Percentiles rank a stretch among this genome's conserved stretches.
Evolutionary conservation across 192 early-diverging fungal genomes (phyloP).

Genomic region (Mortierella antarctica): DNA sequence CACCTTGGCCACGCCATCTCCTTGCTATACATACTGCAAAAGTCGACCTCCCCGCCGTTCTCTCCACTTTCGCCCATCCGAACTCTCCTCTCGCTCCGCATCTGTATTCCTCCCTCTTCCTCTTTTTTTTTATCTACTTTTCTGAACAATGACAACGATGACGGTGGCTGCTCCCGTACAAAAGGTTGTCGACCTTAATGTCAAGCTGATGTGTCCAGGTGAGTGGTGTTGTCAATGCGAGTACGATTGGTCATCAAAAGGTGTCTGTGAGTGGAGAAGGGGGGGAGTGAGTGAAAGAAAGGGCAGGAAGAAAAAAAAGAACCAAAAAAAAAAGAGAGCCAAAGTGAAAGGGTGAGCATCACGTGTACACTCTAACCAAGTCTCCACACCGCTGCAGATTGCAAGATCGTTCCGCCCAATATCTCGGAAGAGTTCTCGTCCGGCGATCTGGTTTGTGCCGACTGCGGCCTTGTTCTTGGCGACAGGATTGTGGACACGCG

Average conservation of each 20-base stretch:
- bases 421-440: constrained; percentile 92
- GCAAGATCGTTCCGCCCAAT: constrained; percentile 80
- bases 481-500: constrained; percentile 93
- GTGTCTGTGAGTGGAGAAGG: background rate
- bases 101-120: background rate
- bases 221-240: constrained; percentile 16
- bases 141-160: constrained; percentile 31
- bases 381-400: constrained; percentile 59
- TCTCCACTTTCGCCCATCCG: background rate
- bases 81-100: background rate
- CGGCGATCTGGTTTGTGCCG: constrained; percentile 91
- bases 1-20: too few relatives aligned
- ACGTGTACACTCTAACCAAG: background rate
- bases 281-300: background rate
- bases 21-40: background rate
- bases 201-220: constrained; percentile 50
- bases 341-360: constrained; percentile 6
- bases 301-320: constrained; percentile 7
- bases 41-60: background rate
- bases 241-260: too few relatives aligned
- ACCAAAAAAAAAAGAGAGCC: constrained; percentile 1
- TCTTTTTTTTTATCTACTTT: constrained; percentile 9
- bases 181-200: constrained; percentile 43
- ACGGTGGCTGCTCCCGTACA: constrained; percentile 14
- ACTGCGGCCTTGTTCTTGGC: constrained; percentile 89